Evolutionary conservation across 2,329 filamentous ascomycete genomes (phyloP), one percentile per base, ranked within the genome.

Genomic region (Myriosclerotinia duriaeana): DNA sequence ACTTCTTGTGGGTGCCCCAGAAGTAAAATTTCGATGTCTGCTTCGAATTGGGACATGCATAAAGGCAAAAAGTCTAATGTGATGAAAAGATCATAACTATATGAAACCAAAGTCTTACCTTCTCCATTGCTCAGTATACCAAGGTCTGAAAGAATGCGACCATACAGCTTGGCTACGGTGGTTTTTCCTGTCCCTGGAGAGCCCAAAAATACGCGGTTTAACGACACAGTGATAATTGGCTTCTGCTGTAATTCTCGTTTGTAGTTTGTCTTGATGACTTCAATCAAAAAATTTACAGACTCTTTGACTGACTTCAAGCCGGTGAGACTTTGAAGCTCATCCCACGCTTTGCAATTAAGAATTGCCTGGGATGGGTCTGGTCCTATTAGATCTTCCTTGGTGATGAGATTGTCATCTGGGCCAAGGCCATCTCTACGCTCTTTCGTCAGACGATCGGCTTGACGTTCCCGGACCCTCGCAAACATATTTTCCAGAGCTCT

Each of bases 121-220:
- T 92, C 89, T 0, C 88, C 87, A 34, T 85, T 90, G 0, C 85
- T 89, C 0, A 93, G 75, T 2, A 91, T 70, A 0, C 89, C 89
- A 5, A 93, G 76, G 65, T 90, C 85, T 0, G 84, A 86, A 0
- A 93, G 79, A 2, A 93, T 88, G 50, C 82, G 78, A 0, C 88
- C 90, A 70, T 92, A 93, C 0, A 92, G 76, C 73, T 90, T 91
- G 0, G 89, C 91, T 0, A 93, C 87, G 0, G 88, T 88, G 0
- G 90, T 93, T 72, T 93, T 93, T 0, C 90, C 90, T 0, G 90
- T 93, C 0, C 91, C 90, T 0, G 91, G 90, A 1, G 82, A 84
- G 0, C 90, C 90, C 0, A 92, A 74, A 65, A 93, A 91, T 1
- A 92, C 85, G 9, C 83, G 80, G 74, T 92, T 93, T 0, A 92